Conservation (phyloP, 2,329 filamentous ascomycete species). For the Scedosporium apiospermum region DNA sequence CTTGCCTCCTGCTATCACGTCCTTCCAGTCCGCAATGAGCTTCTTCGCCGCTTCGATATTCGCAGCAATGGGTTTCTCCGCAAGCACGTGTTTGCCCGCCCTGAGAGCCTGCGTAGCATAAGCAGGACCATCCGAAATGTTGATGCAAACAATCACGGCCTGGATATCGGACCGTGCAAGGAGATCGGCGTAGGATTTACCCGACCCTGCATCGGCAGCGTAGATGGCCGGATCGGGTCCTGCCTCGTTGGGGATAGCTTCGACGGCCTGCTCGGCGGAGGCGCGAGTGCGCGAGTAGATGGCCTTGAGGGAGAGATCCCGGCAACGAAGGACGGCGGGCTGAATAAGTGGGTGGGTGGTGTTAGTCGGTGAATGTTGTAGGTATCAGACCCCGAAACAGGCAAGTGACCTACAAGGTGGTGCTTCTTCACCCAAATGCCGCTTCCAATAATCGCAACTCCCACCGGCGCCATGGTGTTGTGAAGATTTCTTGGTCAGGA, state of each 20-base stretch:
- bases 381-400: not conserved
- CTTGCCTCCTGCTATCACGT: slow-evolving; percentile 6
- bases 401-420: slow-evolving; percentile 36
- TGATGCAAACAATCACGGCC: slow-evolving; percentile 48
- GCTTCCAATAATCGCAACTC: slow-evolving; percentile 51
- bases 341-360: slow-evolving; percentile 9
- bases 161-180: slow-evolving; percentile 42
- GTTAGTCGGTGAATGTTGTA: not conserved
- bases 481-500: not conserved
- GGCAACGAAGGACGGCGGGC: slow-evolving; percentile 48
- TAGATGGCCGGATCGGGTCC: slow-evolving; percentile 37
- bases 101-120: slow-evolving; percentile 48
- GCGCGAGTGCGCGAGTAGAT: slow-evolving; percentile 54
- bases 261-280: slow-evolving; percentile 48
- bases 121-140: slow-evolving; percentile 49
- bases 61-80: slow-evolving; percentile 58
- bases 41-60: slow-evolving; percentile 36
- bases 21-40: slow-evolving; percentile 26
- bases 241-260: not conserved
- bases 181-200: slow-evolving; percentile 39
- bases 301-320: slow-evolving; percentile 46
- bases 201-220: slow-evolving; percentile 40
- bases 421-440: slow-evolving; percentile 52
- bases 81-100: slow-evolving; percentile 59
- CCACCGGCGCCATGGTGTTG: slow-evolving; percentile 25